Evolutionary conservation across 768 basidiomycete genomes (phyloP).

Genomic region (Podaxis pistillaris): DNA sequence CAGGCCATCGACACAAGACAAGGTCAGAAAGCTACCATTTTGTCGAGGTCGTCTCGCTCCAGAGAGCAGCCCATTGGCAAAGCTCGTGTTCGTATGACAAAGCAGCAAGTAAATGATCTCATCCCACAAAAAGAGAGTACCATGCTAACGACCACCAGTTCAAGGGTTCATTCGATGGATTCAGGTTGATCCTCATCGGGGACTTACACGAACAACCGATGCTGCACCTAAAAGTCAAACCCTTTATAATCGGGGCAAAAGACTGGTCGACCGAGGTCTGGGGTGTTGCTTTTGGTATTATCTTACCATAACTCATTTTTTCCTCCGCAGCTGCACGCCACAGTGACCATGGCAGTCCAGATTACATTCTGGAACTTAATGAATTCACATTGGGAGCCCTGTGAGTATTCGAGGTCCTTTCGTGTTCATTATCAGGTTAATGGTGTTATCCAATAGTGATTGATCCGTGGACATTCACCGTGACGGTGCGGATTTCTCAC

Average conservation of each 20-base stretch:
- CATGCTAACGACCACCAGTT: conserved; percentile 45
- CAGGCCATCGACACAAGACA: not conserved
- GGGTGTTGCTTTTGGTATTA: not conserved
- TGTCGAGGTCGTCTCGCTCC: conserved; percentile 7
- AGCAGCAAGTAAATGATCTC: conserved; percentile 65
- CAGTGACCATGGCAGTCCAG: conserved; percentile 75
- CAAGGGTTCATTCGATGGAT: conserved; percentile 84
- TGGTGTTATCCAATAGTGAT: conserved; percentile 55
- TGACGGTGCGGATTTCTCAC: conserved; percentile 45
- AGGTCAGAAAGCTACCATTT: conserved; percentile 7
- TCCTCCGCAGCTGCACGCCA: conserved; percentile 68
- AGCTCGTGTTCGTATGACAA: conserved; percentile 55
- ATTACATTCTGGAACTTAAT: conserved; percentile 96
- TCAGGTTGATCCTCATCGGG: conserved; percentile 91
- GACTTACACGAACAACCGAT: conserved; percentile 95
- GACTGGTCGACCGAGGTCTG: conserved; percentile 94
- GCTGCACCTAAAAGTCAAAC: conserved; percentile 83
- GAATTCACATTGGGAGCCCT: conserved; percentile 98
- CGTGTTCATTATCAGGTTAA: not conserved
- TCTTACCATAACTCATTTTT: not conserved
- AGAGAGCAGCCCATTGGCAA: conserved; percentile 29
- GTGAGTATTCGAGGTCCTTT: conserved; percentile 37
- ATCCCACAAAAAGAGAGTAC: not conserved
- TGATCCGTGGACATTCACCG: conserved; percentile 91
- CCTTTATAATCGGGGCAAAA: conserved; percentile 77